Evolutionary conservation across 1,284 basidiomycete genomes (phyloP).

Genomic region (Afroboletus lepidellus): DNA sequence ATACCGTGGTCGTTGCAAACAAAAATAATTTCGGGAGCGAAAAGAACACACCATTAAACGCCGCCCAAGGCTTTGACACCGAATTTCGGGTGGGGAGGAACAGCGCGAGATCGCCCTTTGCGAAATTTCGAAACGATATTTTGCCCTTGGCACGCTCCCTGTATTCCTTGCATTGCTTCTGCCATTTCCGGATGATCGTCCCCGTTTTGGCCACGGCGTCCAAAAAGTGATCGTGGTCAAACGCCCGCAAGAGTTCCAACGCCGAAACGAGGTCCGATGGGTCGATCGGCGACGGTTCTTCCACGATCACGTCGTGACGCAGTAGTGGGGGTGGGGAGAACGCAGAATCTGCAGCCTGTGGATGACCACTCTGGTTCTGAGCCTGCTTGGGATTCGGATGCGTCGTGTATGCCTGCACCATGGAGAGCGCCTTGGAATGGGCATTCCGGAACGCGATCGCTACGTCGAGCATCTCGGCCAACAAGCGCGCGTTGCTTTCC

Average conservation of each 20-base stretch:
- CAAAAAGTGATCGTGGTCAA: constrained; percentile 82
- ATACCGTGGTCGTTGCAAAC: not conserved
- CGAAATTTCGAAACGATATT: constrained; percentile 91
- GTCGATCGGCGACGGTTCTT: constrained; percentile 71
- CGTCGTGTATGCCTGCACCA: constrained; percentile 58
- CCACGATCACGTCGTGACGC: constrained; percentile 53
- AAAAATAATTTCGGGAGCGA: not conserved
- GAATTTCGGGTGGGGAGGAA: constrained; percentile 96
- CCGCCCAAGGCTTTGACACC: constrained; percentile 92
- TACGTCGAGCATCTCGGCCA: constrained; percentile 73
- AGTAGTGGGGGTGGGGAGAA: constrained; percentile 45
- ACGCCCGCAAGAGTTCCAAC: constrained; percentile 64
- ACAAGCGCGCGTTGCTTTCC: constrained; percentile 57
- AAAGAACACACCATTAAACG: constrained; percentile 78
- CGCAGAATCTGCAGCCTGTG: constrained; percentile 44
- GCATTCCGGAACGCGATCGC: constrained; percentile 71
- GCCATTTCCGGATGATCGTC: constrained; percentile 90
- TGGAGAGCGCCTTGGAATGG: constrained; percentile 65
- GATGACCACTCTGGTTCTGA: constrained; percentile 24
- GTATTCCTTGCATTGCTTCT: constrained; percentile 93
- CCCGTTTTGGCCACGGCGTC: constrained; percentile 81
- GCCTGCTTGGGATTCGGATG: constrained; percentile 52
- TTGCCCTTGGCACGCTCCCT: constrained; percentile 90
- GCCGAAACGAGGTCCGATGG: constrained; percentile 68
- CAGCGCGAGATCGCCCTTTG: constrained; percentile 89